A percentile compares a stretch with the other conserved stretches of the same genome.
These are phyloP conservation scores for Schizochytrium sp. DNA, from an alignment of 108 stramenopile genomes.

Conservation along the genomic window DNA sequence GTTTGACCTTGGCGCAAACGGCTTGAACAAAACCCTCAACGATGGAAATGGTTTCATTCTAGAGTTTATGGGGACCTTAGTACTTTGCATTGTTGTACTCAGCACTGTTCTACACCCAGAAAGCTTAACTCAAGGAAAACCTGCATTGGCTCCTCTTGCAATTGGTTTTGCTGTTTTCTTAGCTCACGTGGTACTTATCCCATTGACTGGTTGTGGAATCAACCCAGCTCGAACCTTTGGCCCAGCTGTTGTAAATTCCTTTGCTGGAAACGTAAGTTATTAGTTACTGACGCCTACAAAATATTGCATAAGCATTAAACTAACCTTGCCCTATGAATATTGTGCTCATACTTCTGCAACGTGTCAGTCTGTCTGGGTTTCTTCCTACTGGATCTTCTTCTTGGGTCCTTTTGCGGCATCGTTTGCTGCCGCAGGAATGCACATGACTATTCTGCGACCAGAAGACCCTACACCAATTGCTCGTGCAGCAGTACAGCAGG, in stretches of 20 bases:
- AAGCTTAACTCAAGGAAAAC: constrained; percentile 57
- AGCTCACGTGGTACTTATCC: constrained; percentile 70
- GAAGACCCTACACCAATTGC: background rate
- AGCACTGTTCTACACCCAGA: constrained; percentile 68
- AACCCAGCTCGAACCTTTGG: constrained; percentile 79
- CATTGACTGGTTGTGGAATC: constrained; percentile 80
- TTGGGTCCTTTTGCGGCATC: constrained; percentile 70
- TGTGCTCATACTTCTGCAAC: background rate
- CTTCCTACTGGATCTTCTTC: constrained; percentile 70
- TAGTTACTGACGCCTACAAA: constrained; percentile 14
- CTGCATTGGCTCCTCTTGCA: constrained; percentile 64
- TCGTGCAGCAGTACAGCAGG: background rate
- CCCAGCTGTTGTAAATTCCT: constrained; percentile 70
- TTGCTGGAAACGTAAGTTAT: constrained; percentile 63
- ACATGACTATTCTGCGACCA: constrained; percentile 13
- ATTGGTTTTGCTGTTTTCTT: constrained; percentile 73
- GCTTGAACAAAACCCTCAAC: constrained; percentile 61
- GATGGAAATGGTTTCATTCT: constrained; percentile 71
- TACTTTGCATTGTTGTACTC: constrained; percentile 68
- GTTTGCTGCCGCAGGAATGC: constrained; percentile 14
- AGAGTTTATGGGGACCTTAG: constrained; percentile 74
- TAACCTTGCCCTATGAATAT: background rate
- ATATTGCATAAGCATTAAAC: background rate
- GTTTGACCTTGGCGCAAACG: constrained; percentile 73
- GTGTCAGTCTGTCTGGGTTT: background rate